Conservation (phyloP, 257 asterid species). For the Forsythia suspensa region DNA sequence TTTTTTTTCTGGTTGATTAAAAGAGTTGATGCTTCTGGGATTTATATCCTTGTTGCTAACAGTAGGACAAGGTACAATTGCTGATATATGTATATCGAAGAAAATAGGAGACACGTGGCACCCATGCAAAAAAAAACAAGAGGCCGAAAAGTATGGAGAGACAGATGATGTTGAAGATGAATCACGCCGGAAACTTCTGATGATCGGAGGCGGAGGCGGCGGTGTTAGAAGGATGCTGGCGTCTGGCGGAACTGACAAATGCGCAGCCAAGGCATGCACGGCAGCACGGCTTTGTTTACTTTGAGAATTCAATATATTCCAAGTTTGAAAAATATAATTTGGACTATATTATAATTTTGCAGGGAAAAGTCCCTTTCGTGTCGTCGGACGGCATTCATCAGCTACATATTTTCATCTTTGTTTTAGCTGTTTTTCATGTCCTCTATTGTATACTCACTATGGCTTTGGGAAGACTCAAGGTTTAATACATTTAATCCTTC, state of each 20-base stretch:
- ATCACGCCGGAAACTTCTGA: constrained; percentile 59
- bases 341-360: constrained; percentile 16
- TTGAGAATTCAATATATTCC: not conserved
- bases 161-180: constrained; percentile 21
- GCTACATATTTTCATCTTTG: constrained; percentile 80
- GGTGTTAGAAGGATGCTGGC: constrained; percentile 62
- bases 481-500: constrained; percentile 4
- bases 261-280: constrained; percentile 57
- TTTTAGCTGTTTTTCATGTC: constrained; percentile 74
- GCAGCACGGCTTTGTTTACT: not conserved
- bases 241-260: constrained; percentile 48
- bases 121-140: constrained; percentile 65
- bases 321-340: not conserved
- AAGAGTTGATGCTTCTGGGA: constrained; percentile 92
- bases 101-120: constrained; percentile 69
- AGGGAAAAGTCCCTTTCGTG: constrained; percentile 73
- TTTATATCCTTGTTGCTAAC: constrained; percentile 85
- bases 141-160: constrained; percentile 11
- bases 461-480: constrained; percentile 80
- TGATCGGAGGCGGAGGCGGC: not conserved
- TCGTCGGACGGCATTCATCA: constrained; percentile 79
- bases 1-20: not conserved
- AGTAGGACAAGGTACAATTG: constrained; percentile 56
- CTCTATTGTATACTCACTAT: constrained; percentile 67
- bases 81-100: constrained; percentile 64